Conservation (phyloP, 805 yeast genomes). For the Kluyveromyces aestuarii region DNA sequence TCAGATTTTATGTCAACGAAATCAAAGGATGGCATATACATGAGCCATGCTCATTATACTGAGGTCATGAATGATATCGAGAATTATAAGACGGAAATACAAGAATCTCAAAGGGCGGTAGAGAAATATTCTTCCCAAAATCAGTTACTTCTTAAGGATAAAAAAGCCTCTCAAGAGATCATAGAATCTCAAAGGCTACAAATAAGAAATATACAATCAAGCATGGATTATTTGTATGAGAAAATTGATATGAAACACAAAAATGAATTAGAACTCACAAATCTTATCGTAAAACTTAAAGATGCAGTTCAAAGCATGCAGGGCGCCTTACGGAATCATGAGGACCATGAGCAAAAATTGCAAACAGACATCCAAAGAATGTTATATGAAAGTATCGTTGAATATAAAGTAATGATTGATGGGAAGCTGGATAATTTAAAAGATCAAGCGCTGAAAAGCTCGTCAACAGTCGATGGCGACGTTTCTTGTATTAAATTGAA, state of each 20-base stretch:
- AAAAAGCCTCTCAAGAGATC: constrained; percentile 19
- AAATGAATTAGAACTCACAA: constrained; percentile 20
- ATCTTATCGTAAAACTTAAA: constrained; percentile 14
- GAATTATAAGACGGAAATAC: constrained; percentile 40
- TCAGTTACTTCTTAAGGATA: constrained; percentile 22
- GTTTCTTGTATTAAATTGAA: constrained; percentile 14
- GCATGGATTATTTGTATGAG: constrained; percentile 18
- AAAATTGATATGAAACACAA: constrained; percentile 19
- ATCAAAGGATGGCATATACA: constrained; percentile 53
- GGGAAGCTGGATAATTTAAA: constrained; percentile 11
- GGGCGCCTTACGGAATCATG: constrained; percentile 12
- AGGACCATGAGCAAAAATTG: constrained; percentile 13
- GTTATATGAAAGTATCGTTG: constrained; percentile 16
- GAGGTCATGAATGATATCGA: constrained; percentile 41
- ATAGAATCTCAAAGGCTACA: constrained; percentile 21
- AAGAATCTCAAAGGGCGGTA: constrained; percentile 36
- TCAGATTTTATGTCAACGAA: constrained; percentile 56
- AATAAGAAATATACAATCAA: constrained; percentile 16
- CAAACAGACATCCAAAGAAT: constrained; percentile 15
- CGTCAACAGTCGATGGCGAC: constrained; percentile 8
- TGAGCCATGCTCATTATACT: constrained; percentile 53
- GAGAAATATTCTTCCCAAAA: constrained; percentile 34
- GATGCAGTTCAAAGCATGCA: constrained; percentile 15
- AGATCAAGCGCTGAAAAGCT: not conserved
- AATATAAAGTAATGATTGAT: constrained; percentile 11